Evolutionary conservation across 768 basidiomycete species (phyloP), one percentile per base, ranked within the genome.

Genomic region (Dioszegia aurantiaca): DNA sequence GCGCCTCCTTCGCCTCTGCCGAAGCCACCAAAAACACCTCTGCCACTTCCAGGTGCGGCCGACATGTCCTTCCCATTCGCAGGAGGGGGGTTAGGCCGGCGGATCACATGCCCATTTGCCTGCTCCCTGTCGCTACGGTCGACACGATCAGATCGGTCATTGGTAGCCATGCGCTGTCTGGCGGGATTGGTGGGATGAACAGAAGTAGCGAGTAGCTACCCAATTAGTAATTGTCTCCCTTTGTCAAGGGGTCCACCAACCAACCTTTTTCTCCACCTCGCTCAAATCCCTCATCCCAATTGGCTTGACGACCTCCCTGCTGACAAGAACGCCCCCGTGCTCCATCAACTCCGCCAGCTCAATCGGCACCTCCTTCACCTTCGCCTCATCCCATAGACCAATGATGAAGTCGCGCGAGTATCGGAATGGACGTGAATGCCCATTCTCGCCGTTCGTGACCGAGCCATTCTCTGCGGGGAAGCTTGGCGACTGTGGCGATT

Each of bases 201-300:
- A 55, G 87, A 74, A 67, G 87, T 85, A 64, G 87, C 80, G 73
- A 90, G 89, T 68, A 92, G 83, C 89, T 90, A 72, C 40, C 14
- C 72, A 33, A 27, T 57, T 49, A 54, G 52, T 44, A 23, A 46
- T 23, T 36, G 41, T 33, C 28, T 45, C 49, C 42, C 48, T 59
- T 52, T 68, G 60, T 63, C 37, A 59, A 49, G 52, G 24, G 12
- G 47, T 27, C 48, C 28, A 45, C 28, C 24, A 58, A 74, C 82
- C 68, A 68, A 91, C 91, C 87, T 91, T 93, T 80, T 86, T 90
- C 81, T 94, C 91, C 21, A 80, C 79, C 52, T 90, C 89, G 57
- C 80, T 80, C 83, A 89, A 83, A 72, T 93, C 92, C 64, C 85
- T 86, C 67, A 90, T 70, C 39, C 84, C 83, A 33, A 86, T 77